phyloP scores from a whole-genome alignment of 1,284 basidiomycete species.

The Pseudozyma hubeiensis region DNA sequence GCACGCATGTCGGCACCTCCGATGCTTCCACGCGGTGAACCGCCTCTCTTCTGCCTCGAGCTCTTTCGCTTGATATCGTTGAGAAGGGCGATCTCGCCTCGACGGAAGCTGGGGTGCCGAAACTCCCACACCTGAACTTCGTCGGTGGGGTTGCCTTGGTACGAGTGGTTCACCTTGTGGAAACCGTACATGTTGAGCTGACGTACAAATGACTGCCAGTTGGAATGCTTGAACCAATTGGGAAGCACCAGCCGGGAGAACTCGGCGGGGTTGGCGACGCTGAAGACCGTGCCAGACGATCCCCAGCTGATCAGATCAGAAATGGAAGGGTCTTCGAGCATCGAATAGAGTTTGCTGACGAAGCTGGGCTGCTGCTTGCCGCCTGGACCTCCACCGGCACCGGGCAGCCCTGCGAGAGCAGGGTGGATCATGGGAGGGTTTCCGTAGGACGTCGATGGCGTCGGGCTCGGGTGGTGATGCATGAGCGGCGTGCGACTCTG shows the following conservation, averaged over 20 bases:
- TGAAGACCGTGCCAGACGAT: conserved; percentile 55
- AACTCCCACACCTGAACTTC: conserved; percentile 66
- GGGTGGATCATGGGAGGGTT: conserved; percentile 61
- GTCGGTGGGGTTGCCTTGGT: conserved; percentile 56
- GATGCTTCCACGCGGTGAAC: conserved; percentile 37
- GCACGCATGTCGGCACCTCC: conserved; percentile 35
- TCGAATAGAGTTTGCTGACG: conserved; percentile 63
- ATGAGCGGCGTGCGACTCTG: conserved; percentile 31
- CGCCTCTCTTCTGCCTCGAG: conserved; percentile 54
- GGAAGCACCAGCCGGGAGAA: conserved; percentile 61
- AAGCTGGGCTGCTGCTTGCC: conserved; percentile 64
- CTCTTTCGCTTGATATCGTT: conserved; percentile 64
- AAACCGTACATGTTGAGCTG: conserved; percentile 66
- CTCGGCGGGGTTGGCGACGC: conserved; percentile 62
- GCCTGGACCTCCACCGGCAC: conserved; percentile 50
- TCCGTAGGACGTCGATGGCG: conserved; percentile 42
- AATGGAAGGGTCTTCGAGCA: conserved; percentile 63
- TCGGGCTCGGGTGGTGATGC: conserved; percentile 38
- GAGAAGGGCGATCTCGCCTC: conserved; percentile 58
- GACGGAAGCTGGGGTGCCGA: conserved; percentile 57
- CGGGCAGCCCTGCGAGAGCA: conserved; percentile 54
- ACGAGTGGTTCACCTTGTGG: conserved; percentile 66
- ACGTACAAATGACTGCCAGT: conserved; percentile 65
- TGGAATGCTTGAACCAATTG: conserved; percentile 66
- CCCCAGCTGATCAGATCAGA: conserved; percentile 60